Conservation (phyloP, 1,139 yeast genomes). For the Arxiozyma slooffiae region DNA sequence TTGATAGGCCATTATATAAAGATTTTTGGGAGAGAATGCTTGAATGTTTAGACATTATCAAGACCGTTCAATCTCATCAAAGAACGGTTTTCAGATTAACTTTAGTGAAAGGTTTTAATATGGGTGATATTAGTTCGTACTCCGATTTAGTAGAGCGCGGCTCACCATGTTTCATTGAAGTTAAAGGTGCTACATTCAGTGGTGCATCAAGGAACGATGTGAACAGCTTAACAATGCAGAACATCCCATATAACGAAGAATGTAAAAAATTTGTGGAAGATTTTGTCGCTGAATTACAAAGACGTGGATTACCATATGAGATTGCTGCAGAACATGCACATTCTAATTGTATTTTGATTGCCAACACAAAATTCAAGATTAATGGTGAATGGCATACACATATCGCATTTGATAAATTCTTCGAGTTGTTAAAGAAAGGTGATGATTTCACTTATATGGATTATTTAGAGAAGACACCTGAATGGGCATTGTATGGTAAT, state of each 20-base stretch:
- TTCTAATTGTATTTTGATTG: slow-evolving; percentile 82
- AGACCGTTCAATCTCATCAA: slow-evolving; percentile 65
- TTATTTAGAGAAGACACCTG: slow-evolving; percentile 71
- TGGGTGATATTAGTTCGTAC: slow-evolving; percentile 72
- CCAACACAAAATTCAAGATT: slow-evolving; percentile 60
- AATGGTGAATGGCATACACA: slow-evolving; percentile 81
- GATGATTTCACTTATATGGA: slow-evolving; percentile 67
- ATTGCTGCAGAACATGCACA: slow-evolving; percentile 95
- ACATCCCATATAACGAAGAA: slow-evolving; percentile 89
- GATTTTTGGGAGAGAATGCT: slow-evolving; percentile 90
- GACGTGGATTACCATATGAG: slow-evolving; percentile 62
- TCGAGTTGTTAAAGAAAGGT: slow-evolving; percentile 57
- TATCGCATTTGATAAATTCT: slow-evolving; percentile 71
- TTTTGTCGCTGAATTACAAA: slow-evolving; percentile 48
- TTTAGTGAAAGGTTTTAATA: slow-evolving; percentile 83
- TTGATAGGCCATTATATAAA: slow-evolving; percentile 79
- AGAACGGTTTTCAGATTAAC: slow-evolving; percentile 88
- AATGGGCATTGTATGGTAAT: slow-evolving; percentile 87
- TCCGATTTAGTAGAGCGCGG: slow-evolving; percentile 83
- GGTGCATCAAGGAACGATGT: slow-evolving; percentile 76
- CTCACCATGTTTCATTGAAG: slow-evolving; percentile 78
- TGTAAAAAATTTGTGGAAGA: slow-evolving; percentile 64
- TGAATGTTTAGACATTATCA: slow-evolving; percentile 68
- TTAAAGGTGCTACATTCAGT: slow-evolving; percentile 91
- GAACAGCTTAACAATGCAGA: slow-evolving; percentile 88